Base-by-base conservation (phyloP, 2,329 filamentous ascomycete genomes). In the Penicillium sp. region DNA sequence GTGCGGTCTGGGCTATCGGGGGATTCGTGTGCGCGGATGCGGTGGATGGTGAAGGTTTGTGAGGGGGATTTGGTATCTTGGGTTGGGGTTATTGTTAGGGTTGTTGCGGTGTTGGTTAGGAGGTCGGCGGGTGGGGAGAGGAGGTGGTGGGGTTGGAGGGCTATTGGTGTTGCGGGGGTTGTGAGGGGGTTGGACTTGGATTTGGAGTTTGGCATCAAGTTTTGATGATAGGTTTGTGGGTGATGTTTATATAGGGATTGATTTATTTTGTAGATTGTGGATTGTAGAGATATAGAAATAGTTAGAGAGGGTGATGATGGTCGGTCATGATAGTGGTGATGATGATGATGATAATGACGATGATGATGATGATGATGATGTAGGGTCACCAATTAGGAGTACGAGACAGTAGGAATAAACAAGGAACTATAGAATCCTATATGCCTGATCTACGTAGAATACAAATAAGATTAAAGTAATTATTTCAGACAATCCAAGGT, bases 61-160 rank as follows among this genome's bases (percentile, higher is more conserved):
- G 52, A 53, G 28, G 45, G 51, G 41, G 12, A 43, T 48, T 45
- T 60, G n/a, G 49, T 51, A 34, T 59, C 53, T 38, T 52, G 47
- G 37, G 49, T 50, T 43, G 56, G 51, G 4, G 48, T 48, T 21
- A 60, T 55, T 19, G 48, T 50, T 12, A 61, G 49, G 9, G 54
- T 61, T 17, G 58, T 61, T 19, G 58, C 52, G 22, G 57, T 57
- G 47, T 59, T 54, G 34, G 57, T 60, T 26, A 60, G 44, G 33
- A 54, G 49, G 48, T 61, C 58, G 48, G 58, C 50, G 12, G 54
- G 53, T 15, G 58, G 56, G 34, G 57, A 52, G 43, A 61, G 53
- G 37, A 61, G 57, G 48, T 61, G 57, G 26, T 53, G 51, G 49
- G 48, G 53, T 2, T 52, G 54, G 7, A 61, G 56, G 22, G 58